A percentile compares a stretch with the other conserved stretches of the same genome.
phyloP scores from a whole-genome alignment of 768 basidiomycete species.

The Podaxis rugospora region DNA sequence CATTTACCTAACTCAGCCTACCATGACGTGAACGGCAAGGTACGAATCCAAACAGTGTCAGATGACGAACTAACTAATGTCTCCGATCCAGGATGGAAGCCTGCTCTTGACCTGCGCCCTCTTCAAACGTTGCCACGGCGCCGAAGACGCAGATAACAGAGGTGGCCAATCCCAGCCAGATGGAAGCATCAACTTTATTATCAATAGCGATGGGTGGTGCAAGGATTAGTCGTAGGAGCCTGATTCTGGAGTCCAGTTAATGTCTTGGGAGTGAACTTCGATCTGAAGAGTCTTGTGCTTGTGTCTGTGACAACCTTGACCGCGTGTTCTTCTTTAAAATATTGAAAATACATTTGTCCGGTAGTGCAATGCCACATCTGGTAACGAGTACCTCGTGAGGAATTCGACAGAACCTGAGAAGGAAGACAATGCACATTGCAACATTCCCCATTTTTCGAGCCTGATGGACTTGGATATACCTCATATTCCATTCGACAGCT shows the following conservation, averaged over 20 bases:
- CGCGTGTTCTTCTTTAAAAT: too few relatives aligned
- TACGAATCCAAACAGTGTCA: conserved; percentile 4
- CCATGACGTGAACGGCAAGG: conserved; percentile 44
- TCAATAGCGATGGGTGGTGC: conserved; percentile 39
- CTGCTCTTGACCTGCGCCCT: conserved; percentile 39
- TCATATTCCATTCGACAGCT: too few relatives aligned
- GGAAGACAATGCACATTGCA: too few relatives aligned
- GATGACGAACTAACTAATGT: conserved; percentile 3
- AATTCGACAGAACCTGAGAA: too few relatives aligned
- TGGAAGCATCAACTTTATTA: conserved; percentile 37
- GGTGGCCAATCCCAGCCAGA: conserved; percentile 41
- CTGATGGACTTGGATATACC: too few relatives aligned
- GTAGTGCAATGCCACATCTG: too few relatives aligned
- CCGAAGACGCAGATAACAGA: conserved; percentile 32
- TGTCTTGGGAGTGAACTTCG: too few relatives aligned
- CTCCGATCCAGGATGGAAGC: conserved; percentile 30
- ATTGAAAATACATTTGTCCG: too few relatives aligned
- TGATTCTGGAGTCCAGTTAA: background rate
- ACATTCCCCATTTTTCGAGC: too few relatives aligned
- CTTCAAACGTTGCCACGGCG: conserved; percentile 32
- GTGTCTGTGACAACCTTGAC: too few relatives aligned
- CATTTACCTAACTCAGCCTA: conserved; percentile 26
- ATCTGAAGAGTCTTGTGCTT: too few relatives aligned
- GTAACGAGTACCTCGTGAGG: too few relatives aligned
- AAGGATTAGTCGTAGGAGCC: conserved; percentile 17